A percentile compares a stretch with the other conserved stretches of the same genome.
Conservation (phyloP, 441 rosid genomes). For the Populus tomentosa region DNA sequence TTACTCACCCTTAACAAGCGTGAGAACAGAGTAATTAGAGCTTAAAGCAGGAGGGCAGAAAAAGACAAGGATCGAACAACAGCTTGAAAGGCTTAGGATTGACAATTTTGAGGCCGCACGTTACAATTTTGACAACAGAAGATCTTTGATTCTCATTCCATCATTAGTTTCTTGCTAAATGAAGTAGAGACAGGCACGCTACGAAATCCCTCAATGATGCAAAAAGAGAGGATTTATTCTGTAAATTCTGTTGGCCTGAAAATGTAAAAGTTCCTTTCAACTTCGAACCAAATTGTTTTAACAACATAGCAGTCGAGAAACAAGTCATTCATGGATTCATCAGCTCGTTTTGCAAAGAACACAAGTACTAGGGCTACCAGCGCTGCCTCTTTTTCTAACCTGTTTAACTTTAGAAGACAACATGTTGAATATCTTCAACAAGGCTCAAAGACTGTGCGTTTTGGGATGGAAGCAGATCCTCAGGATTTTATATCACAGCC, state of each 20-base stretch:
- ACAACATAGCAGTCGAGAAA: neutral
- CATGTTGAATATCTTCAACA: neutral
- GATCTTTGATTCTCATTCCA: no score
- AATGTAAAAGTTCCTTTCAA: neutral
- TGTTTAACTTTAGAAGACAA: neutral
- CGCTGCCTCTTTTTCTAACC: neutral
- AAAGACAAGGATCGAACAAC: neutral
- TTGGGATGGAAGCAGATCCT: neutral
- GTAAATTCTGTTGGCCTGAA: neutral
- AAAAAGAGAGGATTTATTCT: neutral
- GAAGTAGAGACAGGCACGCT: neutral
- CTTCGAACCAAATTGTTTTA: neutral
- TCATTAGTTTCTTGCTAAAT: neutral
- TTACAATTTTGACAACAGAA: neutral
- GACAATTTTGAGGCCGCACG: rapidly evolving
- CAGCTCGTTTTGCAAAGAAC: neutral
- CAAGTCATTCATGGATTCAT: neutral
- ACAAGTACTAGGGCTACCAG: neutral
- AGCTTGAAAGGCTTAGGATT: neutral
- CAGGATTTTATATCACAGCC: neutral
- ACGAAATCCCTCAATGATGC: neutral
- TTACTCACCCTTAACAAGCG: neutral
- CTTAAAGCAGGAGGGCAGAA: rapidly evolving
- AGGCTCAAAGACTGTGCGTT: neutral
- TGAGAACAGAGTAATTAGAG: neutral